phyloP scores from a whole-genome alignment of 768 basidiomycete genomes.

The Amanita exitialis region DNA sequence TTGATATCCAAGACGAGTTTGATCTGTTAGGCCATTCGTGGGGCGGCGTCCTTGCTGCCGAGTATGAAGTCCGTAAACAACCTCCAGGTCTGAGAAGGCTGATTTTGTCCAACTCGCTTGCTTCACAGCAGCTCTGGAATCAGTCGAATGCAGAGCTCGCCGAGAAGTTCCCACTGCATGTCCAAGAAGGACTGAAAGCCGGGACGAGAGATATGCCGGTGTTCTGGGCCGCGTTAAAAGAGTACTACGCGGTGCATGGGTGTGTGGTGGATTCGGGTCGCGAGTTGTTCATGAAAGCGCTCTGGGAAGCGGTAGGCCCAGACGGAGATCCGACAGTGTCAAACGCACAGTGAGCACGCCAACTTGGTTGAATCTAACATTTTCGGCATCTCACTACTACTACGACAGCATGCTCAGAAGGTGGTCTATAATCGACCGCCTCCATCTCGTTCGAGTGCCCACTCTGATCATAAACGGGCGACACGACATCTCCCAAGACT shows the following conservation, averaged over 20 bases:
- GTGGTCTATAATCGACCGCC: conserved; percentile 37
- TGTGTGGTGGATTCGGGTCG: conserved; percentile 11
- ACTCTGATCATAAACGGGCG: conserved; percentile 33
- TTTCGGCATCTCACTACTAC: conserved; percentile 15
- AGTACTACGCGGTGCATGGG: conserved; percentile 13
- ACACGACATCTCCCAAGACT: conserved; percentile 31
- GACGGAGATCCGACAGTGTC: conserved; percentile 14
- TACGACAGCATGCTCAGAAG: conserved; percentile 18
- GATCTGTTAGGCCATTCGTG: conserved; percentile 42
- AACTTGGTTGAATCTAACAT: no score
- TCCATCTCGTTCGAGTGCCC: conserved; percentile 24
- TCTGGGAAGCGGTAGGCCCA: conserved; percentile 8
- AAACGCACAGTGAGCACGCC: conserved; percentile 12
- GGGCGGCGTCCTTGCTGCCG: conserved; percentile 39
- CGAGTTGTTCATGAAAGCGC: conserved; percentile 9
- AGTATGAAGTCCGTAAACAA: conserved; percentile 24
- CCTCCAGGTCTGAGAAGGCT: conserved; percentile 24
- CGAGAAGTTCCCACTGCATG: conserved; percentile 7
- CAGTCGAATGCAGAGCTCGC: conserved; percentile 12
- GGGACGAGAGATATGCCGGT: conserved; percentile 5
- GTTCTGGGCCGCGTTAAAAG: conserved; percentile 10
- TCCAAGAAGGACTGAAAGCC: background rate
- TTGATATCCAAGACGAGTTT: conserved; percentile 30
- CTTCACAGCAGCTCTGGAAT: conserved; percentile 15
- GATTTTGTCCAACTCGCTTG: conserved; percentile 17